phyloP scores from a whole-genome alignment of 768 basidiomycete genomes.

The Podaxis sp. region DNA sequence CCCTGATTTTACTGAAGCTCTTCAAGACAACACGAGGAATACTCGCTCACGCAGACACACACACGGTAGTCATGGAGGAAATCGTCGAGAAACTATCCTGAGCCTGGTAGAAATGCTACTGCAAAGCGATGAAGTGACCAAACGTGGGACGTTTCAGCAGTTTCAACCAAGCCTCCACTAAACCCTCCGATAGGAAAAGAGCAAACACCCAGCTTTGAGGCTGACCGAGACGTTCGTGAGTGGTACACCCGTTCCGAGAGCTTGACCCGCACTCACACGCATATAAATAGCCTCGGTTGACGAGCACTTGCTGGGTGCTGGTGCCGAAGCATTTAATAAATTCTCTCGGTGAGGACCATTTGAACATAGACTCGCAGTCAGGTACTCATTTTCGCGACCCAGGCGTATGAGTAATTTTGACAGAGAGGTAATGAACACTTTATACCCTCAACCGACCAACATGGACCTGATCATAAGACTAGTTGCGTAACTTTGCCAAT shows the following conservation, averaged over 20 bases:
- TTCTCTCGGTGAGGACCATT: constrained; percentile 53
- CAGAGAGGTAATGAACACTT: constrained; percentile 47
- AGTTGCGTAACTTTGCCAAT: constrained; percentile 77
- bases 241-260: constrained; percentile 21
- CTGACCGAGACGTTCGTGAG: constrained; percentile 68
- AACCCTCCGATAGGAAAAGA: constrained; percentile 29
- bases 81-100: constrained; percentile 46
- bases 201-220: constrained; percentile 53
- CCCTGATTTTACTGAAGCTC: constrained; percentile 14
- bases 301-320: constrained; percentile 67
- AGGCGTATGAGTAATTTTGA: constrained; percentile 65
- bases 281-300: constrained; percentile 54
- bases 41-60: not conserved
- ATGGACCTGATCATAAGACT: not conserved
- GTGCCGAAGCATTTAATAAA: constrained; percentile 62
- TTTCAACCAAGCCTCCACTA: not conserved
- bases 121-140: constrained; percentile 31
- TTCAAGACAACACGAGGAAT: constrained; percentile 5
- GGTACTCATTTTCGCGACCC: constrained; percentile 10
- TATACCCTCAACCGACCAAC: constrained; percentile 6
- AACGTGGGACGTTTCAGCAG: constrained; percentile 25
- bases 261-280: not conserved
- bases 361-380: not conserved
- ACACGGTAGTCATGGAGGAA: constrained; percentile 10
- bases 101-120: constrained; percentile 53